phyloP scores from a whole-genome alignment of 306 rosid genomes.

The Ormosia emarginata region DNA sequence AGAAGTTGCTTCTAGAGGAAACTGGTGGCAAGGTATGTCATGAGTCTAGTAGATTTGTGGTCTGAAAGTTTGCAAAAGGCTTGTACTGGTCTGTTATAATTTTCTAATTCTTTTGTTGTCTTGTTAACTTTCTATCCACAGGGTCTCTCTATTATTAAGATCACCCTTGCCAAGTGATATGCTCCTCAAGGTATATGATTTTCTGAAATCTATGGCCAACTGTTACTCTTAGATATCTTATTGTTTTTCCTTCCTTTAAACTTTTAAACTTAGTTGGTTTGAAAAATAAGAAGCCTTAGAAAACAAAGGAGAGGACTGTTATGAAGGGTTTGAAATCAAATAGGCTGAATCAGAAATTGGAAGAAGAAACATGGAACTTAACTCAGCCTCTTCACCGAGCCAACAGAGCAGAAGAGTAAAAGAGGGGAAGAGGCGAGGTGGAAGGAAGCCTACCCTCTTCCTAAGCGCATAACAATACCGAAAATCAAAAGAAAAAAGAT shows the following conservation, averaged over 20 bases:
- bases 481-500: neutral
- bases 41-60: neutral
- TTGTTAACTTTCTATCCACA: constrained; percentile 30
- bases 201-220: neutral
- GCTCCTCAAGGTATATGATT: constrained; percentile 48
- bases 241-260: neutral
- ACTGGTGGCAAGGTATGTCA: constrained; percentile 86
- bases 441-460: neutral
- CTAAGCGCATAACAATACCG: neutral
- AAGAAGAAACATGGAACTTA: neutral
- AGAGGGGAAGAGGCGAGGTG: neutral
- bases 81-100: neutral
- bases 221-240: neutral
- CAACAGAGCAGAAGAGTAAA: neutral
- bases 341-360: neutral
- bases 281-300: neutral
- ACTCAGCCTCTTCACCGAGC: neutral
- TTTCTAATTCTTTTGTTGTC: constrained; percentile 19
- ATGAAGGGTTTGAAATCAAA: neutral
- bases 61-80: neutral
- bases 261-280: neutral
- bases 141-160: constrained; percentile 76
- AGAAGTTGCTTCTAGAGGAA: constrained; percentile 71
- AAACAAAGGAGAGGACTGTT: neutral
- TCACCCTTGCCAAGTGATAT: constrained; percentile 20